Evolutionary conservation across 2,329 filamentous ascomycete species (phyloP).

Genomic region (Diaporthe longicolla): DNA sequence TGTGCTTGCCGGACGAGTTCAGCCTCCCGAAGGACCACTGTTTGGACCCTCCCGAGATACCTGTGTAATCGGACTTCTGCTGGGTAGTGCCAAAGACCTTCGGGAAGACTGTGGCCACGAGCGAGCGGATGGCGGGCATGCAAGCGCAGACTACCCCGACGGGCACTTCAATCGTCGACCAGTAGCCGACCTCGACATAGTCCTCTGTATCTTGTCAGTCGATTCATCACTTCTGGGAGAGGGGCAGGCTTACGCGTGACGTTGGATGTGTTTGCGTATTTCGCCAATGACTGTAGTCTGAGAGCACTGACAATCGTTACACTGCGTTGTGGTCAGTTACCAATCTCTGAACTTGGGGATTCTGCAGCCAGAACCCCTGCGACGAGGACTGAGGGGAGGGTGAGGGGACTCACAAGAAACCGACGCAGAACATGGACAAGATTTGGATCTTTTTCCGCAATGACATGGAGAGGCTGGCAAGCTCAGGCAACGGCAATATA

Average conservation of each 20-base stretch:
- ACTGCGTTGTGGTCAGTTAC: conserved; percentile 35
- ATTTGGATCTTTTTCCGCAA: conserved; percentile 52
- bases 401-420: conserved; percentile 49
- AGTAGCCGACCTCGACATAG: conserved; percentile 45
- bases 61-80: conserved; percentile 41
- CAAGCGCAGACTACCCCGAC: conserved; percentile 52
- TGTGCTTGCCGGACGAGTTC: conserved; percentile 42
- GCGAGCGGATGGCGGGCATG: conserved; percentile 51
- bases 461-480: conserved; percentile 50
- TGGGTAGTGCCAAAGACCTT: conserved; percentile 48
- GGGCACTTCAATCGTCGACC: conserved; percentile 53
- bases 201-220: conserved; percentile 41
- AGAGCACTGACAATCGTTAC: conserved; percentile 49
- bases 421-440: conserved; percentile 53
- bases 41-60: conserved; percentile 38
- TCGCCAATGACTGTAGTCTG: conserved; percentile 43
- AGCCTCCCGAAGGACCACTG: conserved; percentile 37
- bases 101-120: conserved; percentile 49
- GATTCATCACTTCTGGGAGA: neutral
- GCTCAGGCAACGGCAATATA: conserved; percentile 50
- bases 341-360: neutral
- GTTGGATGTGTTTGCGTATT: conserved; percentile 37
- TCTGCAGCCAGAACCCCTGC: neutral
- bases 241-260: conserved; percentile 38
- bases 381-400: too few species aligned